Base-by-base conservation (phyloP, 2,329 filamentous ascomycete species). In the Blastomyces silverae region DNA sequence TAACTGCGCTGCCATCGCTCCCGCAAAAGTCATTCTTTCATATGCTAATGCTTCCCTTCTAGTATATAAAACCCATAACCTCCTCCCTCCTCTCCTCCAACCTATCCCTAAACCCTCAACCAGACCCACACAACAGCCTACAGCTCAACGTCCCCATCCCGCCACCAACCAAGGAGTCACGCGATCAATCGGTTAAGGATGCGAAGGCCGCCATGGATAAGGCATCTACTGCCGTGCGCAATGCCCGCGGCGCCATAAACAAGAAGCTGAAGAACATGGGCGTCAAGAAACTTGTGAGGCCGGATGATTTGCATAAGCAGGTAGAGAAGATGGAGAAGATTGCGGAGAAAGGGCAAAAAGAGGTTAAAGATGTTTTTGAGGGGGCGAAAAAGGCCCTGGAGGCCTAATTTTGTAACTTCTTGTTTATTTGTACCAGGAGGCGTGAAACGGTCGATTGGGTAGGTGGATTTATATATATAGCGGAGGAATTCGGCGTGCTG, bases 241-340 rank as follows among this genome's bases (percentile, higher is more conserved):
- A 79, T 59, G 76, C 79, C n/a, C 69, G 80, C 52, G 76, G 76
- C 2, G 72, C 71, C n/a, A 70, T 78, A 50, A 79, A 81, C 68
- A 82, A 80, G 70, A 75, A 76, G 60, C 70, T 79, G 20, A 77
- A 80, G 65, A 76, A 77, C 61, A 72, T 79, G 75, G 74, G 78
- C 65, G 75, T 79, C 68, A 78, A 75, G 66, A 80, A 77, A 64
- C 64, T 75, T 52, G 77, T 79, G 20, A 71, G 78, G 58, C 77
- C 77, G 39, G 80, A 82, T 70, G 78, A 80, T 69, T 68, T 79
- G 64, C 74, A 75, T 60, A 81, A 78, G 69, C 78, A 79, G 31
- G 75, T 79, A 64, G 77, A 79, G 66, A 73, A 77, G 67, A 80
- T 82, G 79, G 79, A 82, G 69, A 80, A 79, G 67, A 66, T 78